phyloP scores from a whole-genome alignment of 345 rosid species.

The Jatropha curcas region DNA sequence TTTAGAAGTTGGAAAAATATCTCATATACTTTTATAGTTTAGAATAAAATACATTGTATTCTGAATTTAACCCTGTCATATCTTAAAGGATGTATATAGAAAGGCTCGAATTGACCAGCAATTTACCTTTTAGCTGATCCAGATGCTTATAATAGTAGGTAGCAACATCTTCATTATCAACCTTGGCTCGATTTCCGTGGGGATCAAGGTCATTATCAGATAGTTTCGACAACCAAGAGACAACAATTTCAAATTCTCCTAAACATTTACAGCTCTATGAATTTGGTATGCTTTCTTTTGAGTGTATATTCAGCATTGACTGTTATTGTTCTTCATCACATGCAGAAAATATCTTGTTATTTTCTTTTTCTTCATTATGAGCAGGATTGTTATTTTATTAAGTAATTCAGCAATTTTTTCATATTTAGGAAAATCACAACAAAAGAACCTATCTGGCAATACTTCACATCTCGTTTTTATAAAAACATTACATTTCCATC shows the following conservation, averaged over 20 bases:
- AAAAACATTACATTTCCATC: too few species aligned
- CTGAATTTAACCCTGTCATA: not conserved
- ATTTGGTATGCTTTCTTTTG: constrained; percentile 52
- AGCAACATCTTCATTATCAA: constrained; percentile 68
- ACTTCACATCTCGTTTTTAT: too few species aligned
- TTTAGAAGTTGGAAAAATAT: too few species aligned
- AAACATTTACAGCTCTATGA: constrained; percentile 68
- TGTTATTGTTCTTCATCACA: not conserved
- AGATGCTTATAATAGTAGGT: constrained; percentile 36
- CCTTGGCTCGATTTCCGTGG: constrained; percentile 72
- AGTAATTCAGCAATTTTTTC: constrained; percentile 2
- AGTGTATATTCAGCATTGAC: not conserved
- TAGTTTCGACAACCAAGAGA: constrained; percentile 25
- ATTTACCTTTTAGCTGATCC: constrained; percentile 4
- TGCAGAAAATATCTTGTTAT: not conserved
- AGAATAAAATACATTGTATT: not conserved
- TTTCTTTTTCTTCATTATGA: not conserved
- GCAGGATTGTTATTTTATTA: not conserved
- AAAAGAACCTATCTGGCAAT: too few species aligned
- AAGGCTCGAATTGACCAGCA: constrained; percentile 1
- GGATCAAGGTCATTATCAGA: constrained; percentile 54
- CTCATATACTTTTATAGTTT: not conserved
- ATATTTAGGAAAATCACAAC: too few species aligned
- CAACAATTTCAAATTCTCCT: constrained; percentile 38
- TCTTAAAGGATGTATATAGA: not conserved